phyloP scores from a whole-genome alignment of 768 basidiomycete genomes.

The Lentinus brumalis region DNA sequence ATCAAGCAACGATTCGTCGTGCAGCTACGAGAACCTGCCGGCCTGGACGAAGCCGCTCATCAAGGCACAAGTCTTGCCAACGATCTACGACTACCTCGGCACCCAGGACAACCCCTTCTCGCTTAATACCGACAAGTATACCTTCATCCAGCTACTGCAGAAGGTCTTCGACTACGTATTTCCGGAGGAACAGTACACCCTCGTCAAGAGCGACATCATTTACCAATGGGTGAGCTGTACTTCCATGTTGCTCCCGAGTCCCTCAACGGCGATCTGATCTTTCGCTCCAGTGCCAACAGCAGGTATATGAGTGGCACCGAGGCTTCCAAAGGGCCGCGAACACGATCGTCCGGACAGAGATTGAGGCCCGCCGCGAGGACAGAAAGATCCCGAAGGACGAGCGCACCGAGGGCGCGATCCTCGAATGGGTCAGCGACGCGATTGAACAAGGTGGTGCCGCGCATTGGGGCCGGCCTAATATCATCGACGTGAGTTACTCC shows the following conservation, averaged over 20 bases:
- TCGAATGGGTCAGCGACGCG: not conserved
- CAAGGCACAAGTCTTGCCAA: not conserved
- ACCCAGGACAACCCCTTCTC: not conserved
- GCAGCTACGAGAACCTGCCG: not conserved
- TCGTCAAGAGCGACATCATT: too few relatives aligned
- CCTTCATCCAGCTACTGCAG: not conserved
- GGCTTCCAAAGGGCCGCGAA: constrained; percentile 1
- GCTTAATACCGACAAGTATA: not conserved
- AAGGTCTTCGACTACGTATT: not conserved
- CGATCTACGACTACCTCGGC: not conserved
- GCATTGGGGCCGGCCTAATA: not conserved
- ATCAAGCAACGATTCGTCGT: not conserved
- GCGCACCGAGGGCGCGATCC: not conserved
- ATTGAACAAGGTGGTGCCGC: not conserved
- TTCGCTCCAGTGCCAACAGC: not conserved
- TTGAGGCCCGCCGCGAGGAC: too few relatives aligned
- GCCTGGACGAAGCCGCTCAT: not conserved
- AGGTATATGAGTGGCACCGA: constrained; percentile 2
- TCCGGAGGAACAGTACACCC: not conserved
- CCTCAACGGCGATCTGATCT: too few relatives aligned
- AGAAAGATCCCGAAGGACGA: too few relatives aligned
- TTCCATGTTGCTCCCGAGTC: too few relatives aligned
- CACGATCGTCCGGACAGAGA: not conserved
- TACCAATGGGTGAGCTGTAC: too few relatives aligned
- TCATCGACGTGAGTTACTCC: not conserved